These are phyloP conservation scores for Amborella trichopoda DNA, from an alignment of 164 flowering plant species.

Conservation along the genomic window DNA sequence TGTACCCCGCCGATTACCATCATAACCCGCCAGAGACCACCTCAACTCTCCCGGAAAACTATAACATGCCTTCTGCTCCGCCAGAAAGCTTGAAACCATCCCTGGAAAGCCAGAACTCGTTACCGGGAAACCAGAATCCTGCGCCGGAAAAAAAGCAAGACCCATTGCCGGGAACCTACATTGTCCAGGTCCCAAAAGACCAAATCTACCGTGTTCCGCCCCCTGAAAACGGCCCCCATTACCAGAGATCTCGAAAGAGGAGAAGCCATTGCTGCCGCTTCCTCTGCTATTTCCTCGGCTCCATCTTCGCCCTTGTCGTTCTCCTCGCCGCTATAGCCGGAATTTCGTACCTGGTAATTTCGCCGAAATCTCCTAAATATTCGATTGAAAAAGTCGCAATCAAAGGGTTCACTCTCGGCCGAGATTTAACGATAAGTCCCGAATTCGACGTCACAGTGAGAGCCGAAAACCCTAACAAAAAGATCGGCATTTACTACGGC, in stretches of 20 bases:
- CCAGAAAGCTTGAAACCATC: background rate
- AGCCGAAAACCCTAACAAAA: constrained; percentile 57
- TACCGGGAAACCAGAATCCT: background rate
- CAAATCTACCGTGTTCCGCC: constrained; percentile 74
- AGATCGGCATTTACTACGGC: constrained; percentile 55
- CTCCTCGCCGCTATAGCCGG: constrained; percentile 40
- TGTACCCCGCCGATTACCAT: constrained; percentile 5
- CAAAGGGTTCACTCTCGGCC: constrained; percentile 42
- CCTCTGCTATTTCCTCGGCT: constrained; percentile 28
- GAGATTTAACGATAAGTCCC: constrained; percentile 36
- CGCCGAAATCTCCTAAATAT: constrained; percentile 46
- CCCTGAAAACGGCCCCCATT: constrained; percentile 43
- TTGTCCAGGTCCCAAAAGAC: constrained; percentile 81
- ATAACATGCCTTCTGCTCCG: no score
- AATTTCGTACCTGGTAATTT: constrained; percentile 50
- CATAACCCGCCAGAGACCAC: background rate
- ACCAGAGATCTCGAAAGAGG: constrained; percentile 12
- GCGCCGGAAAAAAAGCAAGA: constrained; percentile 8
- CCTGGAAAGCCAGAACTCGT: background rate
- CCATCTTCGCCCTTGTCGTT: constrained; percentile 17
- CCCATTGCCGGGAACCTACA: constrained; percentile 53
- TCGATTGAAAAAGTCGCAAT: constrained; percentile 38
- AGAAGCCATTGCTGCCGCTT: constrained; percentile 29
- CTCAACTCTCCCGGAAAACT: no score
- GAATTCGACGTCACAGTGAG: constrained; percentile 43